Evolutionary conservation across 2,329 filamentous ascomycete genomes (phyloP).

Genomic region (Juglanconis sp.): DNA sequence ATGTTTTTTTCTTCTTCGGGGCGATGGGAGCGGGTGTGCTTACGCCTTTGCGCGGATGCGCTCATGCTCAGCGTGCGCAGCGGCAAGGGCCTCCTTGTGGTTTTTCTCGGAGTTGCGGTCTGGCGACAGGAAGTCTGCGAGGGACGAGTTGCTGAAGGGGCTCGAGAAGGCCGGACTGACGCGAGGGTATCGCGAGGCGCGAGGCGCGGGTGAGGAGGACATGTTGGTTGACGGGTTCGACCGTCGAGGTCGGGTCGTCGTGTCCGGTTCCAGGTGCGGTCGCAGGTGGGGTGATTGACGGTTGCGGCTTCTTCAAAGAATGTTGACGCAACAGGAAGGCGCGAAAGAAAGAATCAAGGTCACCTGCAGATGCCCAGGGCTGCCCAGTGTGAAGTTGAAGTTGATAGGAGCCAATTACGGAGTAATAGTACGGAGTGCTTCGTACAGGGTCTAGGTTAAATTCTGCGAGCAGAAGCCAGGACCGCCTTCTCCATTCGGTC

Average conservation of each 20-base stretch:
- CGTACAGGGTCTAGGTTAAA: not conserved
- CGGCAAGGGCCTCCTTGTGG: slow-evolving; percentile 16
- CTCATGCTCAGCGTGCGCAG: slow-evolving; percentile 13
- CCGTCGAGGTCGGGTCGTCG: not conserved
- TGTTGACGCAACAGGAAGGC: not conserved
- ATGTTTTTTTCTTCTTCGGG: not conserved
- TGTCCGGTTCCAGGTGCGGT: not conserved
- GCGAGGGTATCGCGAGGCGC: slow-evolving; percentile 16
- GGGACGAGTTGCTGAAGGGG: slow-evolving; percentile 1
- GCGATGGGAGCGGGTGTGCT: not conserved
- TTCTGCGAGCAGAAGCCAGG: slow-evolving; percentile 17
- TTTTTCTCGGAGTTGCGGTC: slow-evolving; percentile 16
- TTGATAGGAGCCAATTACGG: no score
- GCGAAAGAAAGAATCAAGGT: no score
- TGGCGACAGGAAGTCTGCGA: slow-evolving; percentile 15
- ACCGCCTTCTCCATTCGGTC: slow-evolving; percentile 11
- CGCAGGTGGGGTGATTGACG: not conserved
- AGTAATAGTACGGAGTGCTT: no score
- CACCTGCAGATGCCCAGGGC: no score
- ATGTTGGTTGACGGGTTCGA: slow-evolving; percentile 1
- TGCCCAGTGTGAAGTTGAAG: no score
- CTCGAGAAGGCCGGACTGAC: slow-evolving; percentile 11
- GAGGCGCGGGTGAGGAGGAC: slow-evolving; percentile 15
- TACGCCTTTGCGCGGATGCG: slow-evolving; percentile 16
- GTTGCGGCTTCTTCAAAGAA: not conserved